A percentile compares a stretch with the other conserved stretches of the same genome.
phyloP scores from a whole-genome alignment of 2,329 filamentous ascomycete species.

The Grosmannia penicillata region DNA sequence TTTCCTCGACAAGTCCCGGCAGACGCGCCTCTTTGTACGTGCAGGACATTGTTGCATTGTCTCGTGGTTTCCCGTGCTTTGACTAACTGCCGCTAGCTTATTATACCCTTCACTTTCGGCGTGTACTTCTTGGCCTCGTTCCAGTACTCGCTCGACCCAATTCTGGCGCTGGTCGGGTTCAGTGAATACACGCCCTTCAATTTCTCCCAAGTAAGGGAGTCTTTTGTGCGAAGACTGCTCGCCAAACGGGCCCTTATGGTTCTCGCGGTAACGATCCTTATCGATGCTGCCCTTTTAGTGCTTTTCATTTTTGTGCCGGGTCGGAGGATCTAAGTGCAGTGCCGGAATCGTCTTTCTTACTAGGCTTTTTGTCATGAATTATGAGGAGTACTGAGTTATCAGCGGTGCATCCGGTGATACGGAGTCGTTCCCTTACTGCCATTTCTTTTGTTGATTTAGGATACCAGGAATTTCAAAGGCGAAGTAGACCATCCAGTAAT shows the following conservation, averaged over 20 bases:
- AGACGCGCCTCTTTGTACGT: slow-evolving; percentile 73
- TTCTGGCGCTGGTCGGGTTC: slow-evolving; percentile 74
- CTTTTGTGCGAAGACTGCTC: slow-evolving; percentile 77
- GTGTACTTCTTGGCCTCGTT: slow-evolving; percentile 83
- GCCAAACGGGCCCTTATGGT: slow-evolving; percentile 74
- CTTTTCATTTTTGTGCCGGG: slow-evolving; percentile 94
- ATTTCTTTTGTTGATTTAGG: slow-evolving; percentile 6
- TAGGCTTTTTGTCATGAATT: too few relatives aligned
- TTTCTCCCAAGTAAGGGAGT: slow-evolving; percentile 77
- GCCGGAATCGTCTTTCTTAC: neutral
- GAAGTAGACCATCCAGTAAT: neutral
- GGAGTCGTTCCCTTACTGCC: too few relatives aligned
- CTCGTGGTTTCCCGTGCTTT: slow-evolving; percentile 10
- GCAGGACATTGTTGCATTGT: too few relatives aligned
- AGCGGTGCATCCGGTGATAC: too few relatives aligned
- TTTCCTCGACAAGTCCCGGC: slow-evolving; percentile 64
- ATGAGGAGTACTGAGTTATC: too few relatives aligned
- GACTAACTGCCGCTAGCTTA: slow-evolving; percentile 28
- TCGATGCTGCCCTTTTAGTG: slow-evolving; percentile 70
- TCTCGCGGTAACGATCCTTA: slow-evolving; percentile 55
- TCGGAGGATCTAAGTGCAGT: slow-evolving; percentile 48
- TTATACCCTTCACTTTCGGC: slow-evolving; percentile 82
- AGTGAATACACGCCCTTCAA: slow-evolving; percentile 96
- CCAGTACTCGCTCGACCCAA: slow-evolving; percentile 87
- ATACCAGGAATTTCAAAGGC: slow-evolving; percentile 6